Evolutionary conservation across 495 filamentous ascomycete species (phyloP), one percentile per base, ranked within the genome.

Genomic region (Durotheca rogersii): DNA sequence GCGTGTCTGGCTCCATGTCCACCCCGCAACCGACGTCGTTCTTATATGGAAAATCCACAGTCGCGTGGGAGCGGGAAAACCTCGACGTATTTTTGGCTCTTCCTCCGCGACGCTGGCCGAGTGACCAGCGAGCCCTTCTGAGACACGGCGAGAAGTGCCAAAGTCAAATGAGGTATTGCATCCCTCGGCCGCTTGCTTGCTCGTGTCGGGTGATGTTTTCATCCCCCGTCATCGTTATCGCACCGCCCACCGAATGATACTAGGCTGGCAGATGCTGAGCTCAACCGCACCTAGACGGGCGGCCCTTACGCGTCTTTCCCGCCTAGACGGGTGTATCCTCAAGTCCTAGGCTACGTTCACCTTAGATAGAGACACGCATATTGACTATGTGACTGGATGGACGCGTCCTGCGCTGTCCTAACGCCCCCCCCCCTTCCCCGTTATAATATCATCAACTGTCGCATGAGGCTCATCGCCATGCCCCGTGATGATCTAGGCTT

Each of bases 401-500:
- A n/a, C n/a, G n/a, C n/a, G n/a, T n/a, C 25, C 19, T 34, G 23
- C 31, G 16, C n/a, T 11, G 37, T 20, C 40, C 34, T 20, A 19
- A n/a, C n/a, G 23, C 23, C 23, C 23, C 23, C 23, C 23, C 4
- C 23, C 23, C 9, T 45, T 50, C 56, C 20, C 44, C 45, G 33
- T 47, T 20, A 54, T 14, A 30, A 3, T 17, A 12, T 29, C 41
- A 18, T 54, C 50, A 50, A 46, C 44, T 35, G 41, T 17, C 30
- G 17, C 56, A 59, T 59, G 56, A 59, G 56, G 30, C 43, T 46
- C 10, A 29, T 17, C 15, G 7, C 35, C 23, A 40, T 25, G 45
- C 56, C 56, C 34, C 56, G 56, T 59, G 56, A 59, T 47, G 41
- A 16, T 29, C 37, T 36, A 33, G 20, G 29, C 36, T 16, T 51